A percentile compares a stretch with the other conserved stretches of the same genome.
Conservation (phyloP, 345 rosid species). For the Syzygium grande region DNA sequence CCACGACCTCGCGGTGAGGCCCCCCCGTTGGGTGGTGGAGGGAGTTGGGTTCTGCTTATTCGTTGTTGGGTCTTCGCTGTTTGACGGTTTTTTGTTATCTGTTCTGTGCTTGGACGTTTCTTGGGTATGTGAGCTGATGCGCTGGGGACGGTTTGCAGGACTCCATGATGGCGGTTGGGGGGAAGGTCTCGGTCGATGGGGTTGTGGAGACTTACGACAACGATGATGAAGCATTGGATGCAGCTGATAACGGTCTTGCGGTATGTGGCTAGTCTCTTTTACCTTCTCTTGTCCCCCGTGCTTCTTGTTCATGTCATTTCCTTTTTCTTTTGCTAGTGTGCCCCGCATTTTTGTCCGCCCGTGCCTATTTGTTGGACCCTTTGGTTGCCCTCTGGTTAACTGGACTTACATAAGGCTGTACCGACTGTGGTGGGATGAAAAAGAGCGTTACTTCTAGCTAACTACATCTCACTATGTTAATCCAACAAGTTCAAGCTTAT, state of each 20-base stretch:
- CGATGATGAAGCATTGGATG: conserved; percentile 82
- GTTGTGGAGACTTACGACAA: conserved; percentile 67
- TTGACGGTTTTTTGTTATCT: not conserved
- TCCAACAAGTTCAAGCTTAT: not conserved
- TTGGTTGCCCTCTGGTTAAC: not conserved
- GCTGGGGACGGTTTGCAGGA: conserved; percentile 31
- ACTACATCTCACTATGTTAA: not conserved
- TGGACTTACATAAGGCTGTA: not conserved
- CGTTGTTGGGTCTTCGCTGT: not conserved
- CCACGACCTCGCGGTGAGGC: conserved; percentile 59
- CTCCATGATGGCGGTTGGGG: conserved; percentile 43
- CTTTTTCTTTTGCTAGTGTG: not conserved
- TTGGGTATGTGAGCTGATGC: not conserved
- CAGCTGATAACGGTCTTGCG: conserved; percentile 55
- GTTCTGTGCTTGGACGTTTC: not conserved
- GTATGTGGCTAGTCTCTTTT: conserved; percentile 21
- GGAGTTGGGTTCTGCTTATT: not conserved
- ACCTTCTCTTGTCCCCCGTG: not conserved
- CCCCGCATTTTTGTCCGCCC: not conserved
- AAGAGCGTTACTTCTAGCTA: not conserved
- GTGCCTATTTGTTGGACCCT: not conserved
- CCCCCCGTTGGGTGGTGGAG: not conserved
- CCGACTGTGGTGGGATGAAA: not conserved
- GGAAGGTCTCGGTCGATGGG: conserved; percentile 66
- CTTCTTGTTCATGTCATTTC: not conserved